A percentile compares a stretch with the other conserved stretches of the same genome.
Conservation (phyloP, 1,139 yeast species). For the Sugiyamaella paludigena region DNA sequence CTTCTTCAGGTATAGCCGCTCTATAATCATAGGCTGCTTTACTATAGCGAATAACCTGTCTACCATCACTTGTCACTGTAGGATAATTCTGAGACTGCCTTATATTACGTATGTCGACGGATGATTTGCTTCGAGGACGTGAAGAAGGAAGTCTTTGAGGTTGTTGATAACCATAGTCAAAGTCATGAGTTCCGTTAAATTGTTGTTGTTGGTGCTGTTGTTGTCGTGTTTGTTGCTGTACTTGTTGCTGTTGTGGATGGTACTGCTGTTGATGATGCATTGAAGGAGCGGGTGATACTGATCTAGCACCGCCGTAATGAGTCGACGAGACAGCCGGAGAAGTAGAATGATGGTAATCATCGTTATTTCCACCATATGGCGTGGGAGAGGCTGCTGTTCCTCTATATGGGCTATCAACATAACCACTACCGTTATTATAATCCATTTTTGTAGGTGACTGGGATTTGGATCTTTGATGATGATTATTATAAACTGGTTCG, state of each 20-base stretch:
- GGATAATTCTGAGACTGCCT: constrained; percentile 35
- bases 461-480: constrained; percentile 28
- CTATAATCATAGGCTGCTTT: constrained; percentile 69
- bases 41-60: constrained; percentile 57
- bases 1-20: constrained; percentile 78
- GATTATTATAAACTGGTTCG: constrained; percentile 6
- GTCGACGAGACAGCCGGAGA: constrained; percentile 2
- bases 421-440: too few relatives aligned
- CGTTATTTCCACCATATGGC: constrained; percentile 17
- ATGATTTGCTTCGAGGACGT: constrained; percentile 31
- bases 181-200: not conserved
- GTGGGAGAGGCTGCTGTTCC: constrained; percentile 23
- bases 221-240: constrained; percentile 19
- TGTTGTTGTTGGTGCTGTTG: constrained; percentile 21
- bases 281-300: constrained; percentile 9
- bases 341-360: not conserved
- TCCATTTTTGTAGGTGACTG: constrained; percentile 25
- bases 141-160: constrained; percentile 28
- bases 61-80: constrained; percentile 43
- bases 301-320: not conserved
- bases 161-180: constrained; percentile 17
- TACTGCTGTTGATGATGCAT: constrained; percentile 7
- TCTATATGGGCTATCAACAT: not conserved
- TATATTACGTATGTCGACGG: constrained; percentile 19
- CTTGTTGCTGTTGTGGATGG: constrained; percentile 11